Evolutionary conservation across 129 eudicot genomes (phyloP).

Genomic region (Helianthus tuberosus): DNA sequence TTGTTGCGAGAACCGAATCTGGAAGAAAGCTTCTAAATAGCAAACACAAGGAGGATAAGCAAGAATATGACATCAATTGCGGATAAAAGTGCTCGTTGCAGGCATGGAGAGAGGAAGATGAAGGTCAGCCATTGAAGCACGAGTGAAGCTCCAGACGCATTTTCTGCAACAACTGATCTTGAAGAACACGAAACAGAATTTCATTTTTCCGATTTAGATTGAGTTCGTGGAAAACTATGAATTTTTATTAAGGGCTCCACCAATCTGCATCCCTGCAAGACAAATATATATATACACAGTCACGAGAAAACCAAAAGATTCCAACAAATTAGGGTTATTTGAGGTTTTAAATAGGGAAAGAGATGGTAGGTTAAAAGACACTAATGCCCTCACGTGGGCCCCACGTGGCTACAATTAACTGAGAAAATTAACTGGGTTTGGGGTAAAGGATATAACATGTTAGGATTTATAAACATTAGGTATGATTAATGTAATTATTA

Average conservation of each 20-base stretch:
- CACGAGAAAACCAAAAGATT: too few relatives aligned
- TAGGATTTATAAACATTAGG: too few relatives aligned
- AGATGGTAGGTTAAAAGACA: too few relatives aligned
- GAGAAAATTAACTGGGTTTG: too few relatives aligned
- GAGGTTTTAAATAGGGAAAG: too few relatives aligned
- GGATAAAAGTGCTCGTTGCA: constrained; percentile 56
- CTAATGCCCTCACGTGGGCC: too few relatives aligned
- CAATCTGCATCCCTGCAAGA: constrained; percentile 24
- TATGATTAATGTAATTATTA: too few relatives aligned
- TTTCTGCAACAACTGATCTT: constrained; percentile 26
- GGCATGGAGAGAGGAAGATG: too few relatives aligned
- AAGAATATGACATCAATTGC: constrained; percentile 49
- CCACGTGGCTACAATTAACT: too few relatives aligned
- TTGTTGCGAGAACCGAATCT: constrained; percentile 23
- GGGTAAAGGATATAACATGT: too few relatives aligned
- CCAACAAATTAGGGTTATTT: too few relatives aligned
- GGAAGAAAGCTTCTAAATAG: constrained; percentile 43
- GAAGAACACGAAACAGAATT: constrained; percentile 56
- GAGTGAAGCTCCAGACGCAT: constrained; percentile 18
- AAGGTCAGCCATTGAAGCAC: constrained; percentile 45
- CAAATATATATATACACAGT: background rate
- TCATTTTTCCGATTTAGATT: background rate
- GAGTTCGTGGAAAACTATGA: background rate
- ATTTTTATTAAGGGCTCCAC: constrained; percentile 3
- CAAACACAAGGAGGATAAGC: constrained; percentile 39